Conservation (phyloP, 2,329 filamentous ascomycete genomes). For the Byssothecium circinans region DNA sequence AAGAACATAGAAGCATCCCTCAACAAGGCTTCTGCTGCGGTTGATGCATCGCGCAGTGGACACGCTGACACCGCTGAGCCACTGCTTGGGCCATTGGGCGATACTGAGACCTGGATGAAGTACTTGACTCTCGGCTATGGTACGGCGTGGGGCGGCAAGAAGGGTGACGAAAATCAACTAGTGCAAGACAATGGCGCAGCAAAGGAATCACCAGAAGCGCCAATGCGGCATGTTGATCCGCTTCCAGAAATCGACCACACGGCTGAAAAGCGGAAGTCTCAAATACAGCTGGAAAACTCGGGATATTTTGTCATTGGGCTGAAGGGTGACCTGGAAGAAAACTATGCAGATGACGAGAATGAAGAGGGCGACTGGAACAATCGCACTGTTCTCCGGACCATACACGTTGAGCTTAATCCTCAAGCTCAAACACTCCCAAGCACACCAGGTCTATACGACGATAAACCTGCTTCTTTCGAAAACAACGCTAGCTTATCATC, state of each 20-base stretch:
- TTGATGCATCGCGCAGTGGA: conserved; percentile 24
- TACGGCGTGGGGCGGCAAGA: conserved; percentile 40
- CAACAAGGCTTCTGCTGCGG: conserved; percentile 46
- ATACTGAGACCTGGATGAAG: conserved; percentile 54
- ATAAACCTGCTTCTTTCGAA: conserved; percentile 26
- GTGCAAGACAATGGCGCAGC: conserved; percentile 5
- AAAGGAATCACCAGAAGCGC: conserved; percentile 20
- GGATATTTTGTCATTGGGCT: conserved; percentile 70
- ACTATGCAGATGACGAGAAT: conserved; percentile 49
- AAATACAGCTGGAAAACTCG: conserved; percentile 48
- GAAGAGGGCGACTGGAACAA: conserved; percentile 42
- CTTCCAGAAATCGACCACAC: conserved; percentile 49
- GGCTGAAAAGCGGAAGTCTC: conserved; percentile 63
- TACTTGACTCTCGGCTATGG: conserved; percentile 55
- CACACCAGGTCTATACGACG: conserved; percentile 18
- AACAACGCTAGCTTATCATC: conserved; percentile 16
- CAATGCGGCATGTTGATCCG: conserved; percentile 42
- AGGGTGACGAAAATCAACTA: conserved; percentile 1
- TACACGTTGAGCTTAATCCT: conserved; percentile 65
- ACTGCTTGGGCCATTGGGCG: conserved; percentile 44
- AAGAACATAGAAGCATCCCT: conserved; percentile 48
- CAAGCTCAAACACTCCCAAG: conserved; percentile 30
- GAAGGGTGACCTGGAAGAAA: conserved; percentile 63
- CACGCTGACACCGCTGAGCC: conserved; percentile 23
- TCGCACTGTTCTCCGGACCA: conserved; percentile 64